phyloP scores from a whole-genome alignment of 805 yeast species.

The Tetrapisispora iriomotensis region DNA sequence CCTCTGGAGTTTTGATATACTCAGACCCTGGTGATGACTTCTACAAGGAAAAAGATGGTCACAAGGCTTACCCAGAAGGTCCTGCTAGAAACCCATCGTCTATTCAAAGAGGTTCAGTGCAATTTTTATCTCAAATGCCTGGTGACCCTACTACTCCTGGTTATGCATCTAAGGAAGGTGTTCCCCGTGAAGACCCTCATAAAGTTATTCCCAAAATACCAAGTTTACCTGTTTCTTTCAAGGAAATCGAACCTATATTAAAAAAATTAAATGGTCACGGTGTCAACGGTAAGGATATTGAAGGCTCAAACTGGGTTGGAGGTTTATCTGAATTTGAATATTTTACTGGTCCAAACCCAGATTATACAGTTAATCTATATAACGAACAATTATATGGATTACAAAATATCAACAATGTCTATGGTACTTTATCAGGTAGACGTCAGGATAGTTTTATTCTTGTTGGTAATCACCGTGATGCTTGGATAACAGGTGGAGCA shows the following conservation, averaged over 20 bases:
- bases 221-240: slow-evolving; percentile 55
- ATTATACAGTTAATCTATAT: slow-evolving; percentile 40
- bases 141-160: slow-evolving; percentile 81
- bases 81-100: slow-evolving; percentile 70
- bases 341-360: slow-evolving; percentile 42
- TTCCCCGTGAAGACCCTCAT: slow-evolving; percentile 40
- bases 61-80: slow-evolving; percentile 59
- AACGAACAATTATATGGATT: slow-evolving; percentile 54
- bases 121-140: slow-evolving; percentile 48
- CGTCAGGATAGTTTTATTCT: slow-evolving; percentile 62
- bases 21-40: slow-evolving; percentile 62
- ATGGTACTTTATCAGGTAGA: slow-evolving; percentile 67
- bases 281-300: slow-evolving; percentile 29
- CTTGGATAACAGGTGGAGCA: slow-evolving; percentile 76
- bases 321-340: slow-evolving; percentile 37
- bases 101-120: slow-evolving; percentile 69
- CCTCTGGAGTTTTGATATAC: slow-evolving; percentile 55
- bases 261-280: slow-evolving; percentile 52
- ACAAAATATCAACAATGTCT: slow-evolving; percentile 61
- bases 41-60: slow-evolving; percentile 46
- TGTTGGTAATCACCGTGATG: slow-evolving; percentile 76
- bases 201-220: slow-evolving; percentile 55
- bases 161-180: slow-evolving; percentile 41
- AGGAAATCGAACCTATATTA: slow-evolving; percentile 55
- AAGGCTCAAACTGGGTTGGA: slow-evolving; percentile 37